Conservation (phyloP, 805 yeast species). For the Cyberlindnera mrakii region DNA sequence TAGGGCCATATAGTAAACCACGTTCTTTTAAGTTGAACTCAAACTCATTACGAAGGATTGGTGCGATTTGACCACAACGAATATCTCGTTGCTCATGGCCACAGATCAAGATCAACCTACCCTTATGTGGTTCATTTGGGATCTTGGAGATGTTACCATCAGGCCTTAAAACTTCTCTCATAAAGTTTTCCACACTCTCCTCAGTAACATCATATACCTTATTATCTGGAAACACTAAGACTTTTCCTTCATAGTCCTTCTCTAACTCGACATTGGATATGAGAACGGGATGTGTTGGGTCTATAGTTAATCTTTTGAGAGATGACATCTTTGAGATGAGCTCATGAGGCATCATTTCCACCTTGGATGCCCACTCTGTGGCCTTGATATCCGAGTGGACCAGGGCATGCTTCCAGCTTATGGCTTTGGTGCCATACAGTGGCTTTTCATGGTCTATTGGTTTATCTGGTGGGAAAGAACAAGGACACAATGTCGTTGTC, state of each 20-base stretch:
- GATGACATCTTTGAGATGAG: slow-evolving; percentile 35
- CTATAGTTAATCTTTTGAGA: slow-evolving; percentile 28
- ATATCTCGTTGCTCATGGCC: slow-evolving; percentile 61
- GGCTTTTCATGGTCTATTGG: slow-evolving; percentile 35
- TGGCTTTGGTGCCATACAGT: slow-evolving; percentile 42
- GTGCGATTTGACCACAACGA: slow-evolving; percentile 66
- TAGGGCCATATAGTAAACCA: slow-evolving; percentile 22
- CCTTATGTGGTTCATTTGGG: slow-evolving; percentile 19
- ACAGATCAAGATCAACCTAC: slow-evolving; percentile 44
- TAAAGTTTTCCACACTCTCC: slow-evolving; percentile 28
- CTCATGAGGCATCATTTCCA: slow-evolving; percentile 42
- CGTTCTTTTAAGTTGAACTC: slow-evolving; percentile 31
- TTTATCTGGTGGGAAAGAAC: slow-evolving; percentile 36
- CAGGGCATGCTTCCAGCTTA: slow-evolving; percentile 51
- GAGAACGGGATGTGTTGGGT: slow-evolving; percentile 44
- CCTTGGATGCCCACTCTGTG: slow-evolving; percentile 33
- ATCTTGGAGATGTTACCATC: slow-evolving; percentile 13
- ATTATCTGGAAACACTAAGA: slow-evolving; percentile 52
- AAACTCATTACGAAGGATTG: slow-evolving; percentile 48
- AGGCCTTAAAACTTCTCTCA: slow-evolving; percentile 37
- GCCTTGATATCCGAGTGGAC: slow-evolving; percentile 40
- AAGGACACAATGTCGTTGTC: slow-evolving; percentile 40
- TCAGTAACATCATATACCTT: slow-evolving; percentile 22
- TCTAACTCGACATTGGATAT: slow-evolving; percentile 39
- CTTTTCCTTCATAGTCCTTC: slow-evolving; percentile 15